Conservation (phyloP, 2,329 filamentous ascomycete species). For the Ophiostoma sp. region DNA sequence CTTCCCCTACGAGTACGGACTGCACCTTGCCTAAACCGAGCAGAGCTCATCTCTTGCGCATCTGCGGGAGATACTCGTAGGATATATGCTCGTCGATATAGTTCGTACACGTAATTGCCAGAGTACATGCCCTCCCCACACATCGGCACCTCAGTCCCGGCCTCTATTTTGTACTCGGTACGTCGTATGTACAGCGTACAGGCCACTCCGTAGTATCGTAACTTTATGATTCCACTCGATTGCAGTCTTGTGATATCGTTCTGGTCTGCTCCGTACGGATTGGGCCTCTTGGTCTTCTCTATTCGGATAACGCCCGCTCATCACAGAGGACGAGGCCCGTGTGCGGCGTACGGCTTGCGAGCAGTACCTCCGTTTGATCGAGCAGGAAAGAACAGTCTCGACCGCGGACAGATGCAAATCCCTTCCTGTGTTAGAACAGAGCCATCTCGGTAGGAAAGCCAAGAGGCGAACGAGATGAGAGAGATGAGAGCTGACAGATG, state of each 20-base stretch:
- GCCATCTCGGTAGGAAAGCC: not conserved
- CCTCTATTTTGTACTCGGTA: not conserved
- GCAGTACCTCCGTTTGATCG: not conserved
- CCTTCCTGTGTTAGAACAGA: not conserved
- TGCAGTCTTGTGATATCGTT: not conserved
- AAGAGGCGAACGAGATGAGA: not conserved
- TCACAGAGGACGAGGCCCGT: not conserved
- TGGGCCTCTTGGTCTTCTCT: not conserved
- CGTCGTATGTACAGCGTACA: not conserved
- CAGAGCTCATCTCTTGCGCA: not conserved
- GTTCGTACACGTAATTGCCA: too few relatives aligned
- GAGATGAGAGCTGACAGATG: not conserved
- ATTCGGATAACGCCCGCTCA: not conserved
- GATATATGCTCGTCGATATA: too few relatives aligned
- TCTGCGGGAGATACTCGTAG: not conserved
- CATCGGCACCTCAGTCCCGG: slow-evolving; percentile 1
- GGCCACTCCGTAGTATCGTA: not conserved
- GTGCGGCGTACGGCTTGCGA: not conserved
- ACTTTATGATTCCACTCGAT: not conserved
- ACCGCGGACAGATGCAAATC: not conserved
- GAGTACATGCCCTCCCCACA: not conserved
- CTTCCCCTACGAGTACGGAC: not conserved
- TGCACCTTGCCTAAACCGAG: not conserved
- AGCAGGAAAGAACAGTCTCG: not conserved
- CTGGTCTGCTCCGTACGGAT: not conserved